A percentile compares a stretch with the other conserved stretches of the same genome.
phyloP scores from a whole-genome alignment of 257 asterid species.

The Solanum piurae region DNA sequence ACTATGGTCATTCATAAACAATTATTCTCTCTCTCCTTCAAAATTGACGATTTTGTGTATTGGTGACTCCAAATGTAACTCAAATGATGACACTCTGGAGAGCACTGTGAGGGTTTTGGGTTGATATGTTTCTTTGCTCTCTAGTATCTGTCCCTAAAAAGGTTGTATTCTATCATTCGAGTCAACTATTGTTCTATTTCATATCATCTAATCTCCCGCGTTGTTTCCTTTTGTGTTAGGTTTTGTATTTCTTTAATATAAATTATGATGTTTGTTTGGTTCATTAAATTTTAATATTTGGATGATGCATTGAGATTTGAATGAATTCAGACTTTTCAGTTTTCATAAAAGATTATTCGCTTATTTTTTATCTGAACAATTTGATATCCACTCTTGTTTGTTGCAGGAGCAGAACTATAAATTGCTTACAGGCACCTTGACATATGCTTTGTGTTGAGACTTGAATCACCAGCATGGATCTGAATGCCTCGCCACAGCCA shows the following conservation, averaged over 20 bases:
- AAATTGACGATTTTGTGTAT: background rate
- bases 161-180: background rate
- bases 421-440: background rate
- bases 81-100: background rate
- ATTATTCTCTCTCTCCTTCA: background rate
- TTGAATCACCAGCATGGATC: conserved; percentile 80
- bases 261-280: background rate
- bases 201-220: background rate
- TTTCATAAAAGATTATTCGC: background rate
- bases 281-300: background rate
- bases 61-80: background rate
- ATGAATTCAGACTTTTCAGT: background rate
- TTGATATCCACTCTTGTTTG: background rate
- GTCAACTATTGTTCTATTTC: background rate
- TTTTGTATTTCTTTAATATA: background rate
- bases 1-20: background rate
- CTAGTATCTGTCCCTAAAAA: background rate
- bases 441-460: conserved; percentile 37
- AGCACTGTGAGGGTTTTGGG: background rate
- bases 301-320: background rate
- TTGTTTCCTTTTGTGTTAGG: background rate
- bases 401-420: background rate
- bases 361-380: background rate
- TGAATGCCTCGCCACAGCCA: conserved; percentile 87
- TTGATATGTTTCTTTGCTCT: background rate